These are phyloP conservation scores for Pseudocercospora crystallina DNA, from an alignment of 2,329 filamentous ascomycete species.

Conservation along the genomic window DNA sequence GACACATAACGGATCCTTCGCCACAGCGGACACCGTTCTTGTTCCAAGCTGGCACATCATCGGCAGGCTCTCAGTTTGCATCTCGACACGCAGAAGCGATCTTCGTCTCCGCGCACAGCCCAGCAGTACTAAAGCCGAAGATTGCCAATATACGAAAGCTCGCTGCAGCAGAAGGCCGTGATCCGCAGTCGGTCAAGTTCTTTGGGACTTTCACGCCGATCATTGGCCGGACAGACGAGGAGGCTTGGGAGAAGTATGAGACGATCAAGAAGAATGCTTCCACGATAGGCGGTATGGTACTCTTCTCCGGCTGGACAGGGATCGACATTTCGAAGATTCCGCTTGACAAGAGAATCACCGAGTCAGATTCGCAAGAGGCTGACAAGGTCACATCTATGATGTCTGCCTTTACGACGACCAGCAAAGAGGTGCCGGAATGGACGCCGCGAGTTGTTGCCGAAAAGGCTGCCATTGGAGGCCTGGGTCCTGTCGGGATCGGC, in stretches of 20 bases:
- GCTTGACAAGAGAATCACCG: conserved; percentile 58
- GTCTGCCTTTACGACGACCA: conserved; percentile 39
- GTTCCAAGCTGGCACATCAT: conserved; percentile 59
- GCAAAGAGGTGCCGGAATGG: conserved; percentile 48
- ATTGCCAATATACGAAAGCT: conserved; percentile 63
- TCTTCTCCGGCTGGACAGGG: conserved; percentile 74
- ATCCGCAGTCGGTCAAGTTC: conserved; percentile 64
- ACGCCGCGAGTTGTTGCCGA: conserved; percentile 49
- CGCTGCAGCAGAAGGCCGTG: conserved; percentile 52
- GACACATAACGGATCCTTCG: conserved; percentile 46
- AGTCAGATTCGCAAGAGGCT: conserved; percentile 56
- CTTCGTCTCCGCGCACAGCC: conserved; percentile 66
- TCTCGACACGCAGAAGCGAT: conserved; percentile 63
- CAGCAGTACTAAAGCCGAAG: conserved; percentile 59
- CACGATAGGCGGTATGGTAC: conserved; percentile 64
- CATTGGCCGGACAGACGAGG: conserved; percentile 63
- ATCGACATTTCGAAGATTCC: conserved; percentile 60
- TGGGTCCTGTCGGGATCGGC: conserved; percentile 51
- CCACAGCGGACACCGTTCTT: conserved; percentile 42
- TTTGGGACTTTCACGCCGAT: conserved; percentile 66
- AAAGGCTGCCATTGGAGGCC: conserved; percentile 49
- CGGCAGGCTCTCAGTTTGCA: conserved; percentile 58
- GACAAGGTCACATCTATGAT: conserved; percentile 38
- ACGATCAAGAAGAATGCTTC: conserved; percentile 62
- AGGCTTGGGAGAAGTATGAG: conserved; percentile 62